Conservation (phyloP, 495 filamentous ascomycete genomes). For the Aspergillus egyptiacus region DNA sequence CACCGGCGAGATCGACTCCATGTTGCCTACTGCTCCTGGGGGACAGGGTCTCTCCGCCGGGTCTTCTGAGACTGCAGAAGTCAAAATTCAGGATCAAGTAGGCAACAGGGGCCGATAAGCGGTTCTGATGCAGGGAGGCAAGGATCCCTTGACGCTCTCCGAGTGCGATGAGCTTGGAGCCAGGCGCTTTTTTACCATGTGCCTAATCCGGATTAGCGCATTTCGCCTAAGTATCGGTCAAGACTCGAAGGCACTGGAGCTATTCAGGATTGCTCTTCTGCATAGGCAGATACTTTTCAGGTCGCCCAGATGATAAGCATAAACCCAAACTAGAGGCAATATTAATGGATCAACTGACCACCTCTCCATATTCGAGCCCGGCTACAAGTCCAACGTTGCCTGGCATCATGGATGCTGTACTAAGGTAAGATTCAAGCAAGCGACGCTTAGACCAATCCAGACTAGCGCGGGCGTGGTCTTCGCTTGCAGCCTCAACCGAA, state of each 20-base stretch:
- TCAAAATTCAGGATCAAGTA: background rate
- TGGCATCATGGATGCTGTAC: no score
- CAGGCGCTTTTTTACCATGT: no score
- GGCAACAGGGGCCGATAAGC: conserved; percentile 9
- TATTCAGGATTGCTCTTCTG: background rate
- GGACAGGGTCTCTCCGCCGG: background rate
- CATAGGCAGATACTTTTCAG: no score
- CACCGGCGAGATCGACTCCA: conserved; percentile 44
- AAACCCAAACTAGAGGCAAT: no score
- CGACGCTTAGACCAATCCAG: conserved; percentile 15
- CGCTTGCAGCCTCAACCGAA: conserved; percentile 21
- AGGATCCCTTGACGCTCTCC: background rate
- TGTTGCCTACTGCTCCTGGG: conserved; percentile 16
- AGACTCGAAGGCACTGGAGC: background rate
- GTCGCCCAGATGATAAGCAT: no score
- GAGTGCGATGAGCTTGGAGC: background rate
- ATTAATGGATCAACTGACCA: no score
- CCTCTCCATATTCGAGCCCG: background rate
- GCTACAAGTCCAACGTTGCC: background rate
- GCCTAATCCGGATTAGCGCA: background rate
- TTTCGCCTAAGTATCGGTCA: no score
- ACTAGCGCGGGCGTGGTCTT: conserved; percentile 23
- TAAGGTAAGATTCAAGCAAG: no score
- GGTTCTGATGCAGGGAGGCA: background rate
- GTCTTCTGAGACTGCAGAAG: background rate